Base-by-base conservation (phyloP, 352 stramenopile species). In the Phytophthora cryptogea region DNA sequence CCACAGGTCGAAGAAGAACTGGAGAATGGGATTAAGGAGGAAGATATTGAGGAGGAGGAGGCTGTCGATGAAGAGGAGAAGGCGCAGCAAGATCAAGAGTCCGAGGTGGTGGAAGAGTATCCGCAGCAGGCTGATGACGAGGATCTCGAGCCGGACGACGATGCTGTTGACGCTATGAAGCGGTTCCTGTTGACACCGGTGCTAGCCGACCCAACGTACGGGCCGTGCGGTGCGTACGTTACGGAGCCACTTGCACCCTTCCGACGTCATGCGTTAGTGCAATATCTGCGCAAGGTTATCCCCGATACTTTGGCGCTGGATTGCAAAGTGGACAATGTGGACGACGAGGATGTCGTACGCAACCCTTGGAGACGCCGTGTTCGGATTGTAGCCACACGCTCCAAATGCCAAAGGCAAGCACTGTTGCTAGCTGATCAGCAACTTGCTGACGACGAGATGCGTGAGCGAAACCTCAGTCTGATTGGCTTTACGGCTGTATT, bases 401-500 rank as follows among this genome's bases (percentile, higher is more conserved):
- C 53, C 4, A 53, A 59, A 27, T 35, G 52, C 14, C 64, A 83
- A 39, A 56, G 49, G 20, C 50, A 59, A 50, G 62, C 61, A n/a
- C 30, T 89, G 41, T n/a, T 79, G 47, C 20, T 63, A 0, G 71
- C 71, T 14, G 57, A 70, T 28, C 33, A 70, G 20, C 55, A 74
- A 45, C 57, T 79, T 44, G 60, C 55, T 14, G 59, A 69, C 11
- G 57, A 66, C 39, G 71, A 70, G 44, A 66, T 63, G 26, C 59
- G 63, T 20, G 71, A 77, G 33, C 80, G 79, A 7, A 89, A 90
- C 32, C 54, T 88, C 16, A 68, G 69, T 47, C 46, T 89, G 8
- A 71, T 88, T 43, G 83, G 83, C 2, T 91, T 93, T 35, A 91
- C 83, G 4, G 71, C 72, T 20, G 65, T 93, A 13, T 44, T 93